Conservation (phyloP, 1,139 yeast species). For the Geotrichum klebahnii region DNA sequence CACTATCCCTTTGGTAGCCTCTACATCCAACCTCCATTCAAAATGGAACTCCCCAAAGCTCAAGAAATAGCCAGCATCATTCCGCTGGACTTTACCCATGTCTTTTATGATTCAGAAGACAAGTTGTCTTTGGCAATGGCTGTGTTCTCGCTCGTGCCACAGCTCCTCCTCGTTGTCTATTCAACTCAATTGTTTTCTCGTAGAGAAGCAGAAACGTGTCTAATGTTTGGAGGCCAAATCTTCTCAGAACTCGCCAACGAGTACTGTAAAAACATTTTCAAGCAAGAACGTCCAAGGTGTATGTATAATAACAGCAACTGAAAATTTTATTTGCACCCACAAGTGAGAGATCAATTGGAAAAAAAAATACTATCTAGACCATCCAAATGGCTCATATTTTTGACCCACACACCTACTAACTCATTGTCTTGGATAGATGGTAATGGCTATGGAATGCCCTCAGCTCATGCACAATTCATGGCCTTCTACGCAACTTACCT, state of each 20-base stretch:
- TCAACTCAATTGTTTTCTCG: slow-evolving; percentile 78
- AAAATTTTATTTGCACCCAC: too few species aligned
- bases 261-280: slow-evolving; percentile 57
- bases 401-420: not conserved
- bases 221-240: slow-evolving; percentile 83
- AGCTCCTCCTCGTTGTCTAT: slow-evolving; percentile 71
- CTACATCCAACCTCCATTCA: not conserved
- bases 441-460: slow-evolving; percentile 89
- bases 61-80: slow-evolving; percentile 10
- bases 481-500: slow-evolving; percentile 73
- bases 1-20: not conserved
- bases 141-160: slow-evolving; percentile 76
- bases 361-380: not conserved
- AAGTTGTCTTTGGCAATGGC: slow-evolving; percentile 59
- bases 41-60: not conserved
- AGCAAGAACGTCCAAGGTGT: slow-evolving; percentile 69
- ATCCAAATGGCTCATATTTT: not conserved
- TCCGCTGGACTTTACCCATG: slow-evolving; percentile 51
- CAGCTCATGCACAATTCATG: slow-evolving; percentile 95
- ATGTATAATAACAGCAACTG: slow-evolving; percentile 24
- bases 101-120: slow-evolving; percentile 70
- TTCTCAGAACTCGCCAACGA: slow-evolving; percentile 70
- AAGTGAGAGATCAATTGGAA: too few species aligned
- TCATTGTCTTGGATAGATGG: slow-evolving; percentile 39
- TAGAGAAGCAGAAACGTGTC: slow-evolving; percentile 79